Evolutionary conservation across 345 rosid species (phyloP).

Genomic region (Gossypium herbaceum): DNA sequence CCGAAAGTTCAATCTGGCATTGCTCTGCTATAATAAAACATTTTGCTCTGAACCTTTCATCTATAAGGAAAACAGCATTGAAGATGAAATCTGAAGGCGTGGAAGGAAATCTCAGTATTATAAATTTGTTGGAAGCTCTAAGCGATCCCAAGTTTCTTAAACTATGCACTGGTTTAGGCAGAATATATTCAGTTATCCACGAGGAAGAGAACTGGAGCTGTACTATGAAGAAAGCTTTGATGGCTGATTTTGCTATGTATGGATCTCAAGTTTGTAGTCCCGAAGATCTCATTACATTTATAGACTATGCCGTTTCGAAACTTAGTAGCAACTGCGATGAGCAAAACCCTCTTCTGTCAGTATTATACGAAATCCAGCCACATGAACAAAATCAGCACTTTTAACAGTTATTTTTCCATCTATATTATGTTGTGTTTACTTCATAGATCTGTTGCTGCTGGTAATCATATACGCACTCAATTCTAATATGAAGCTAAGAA

Average conservation of each 20-base stretch:
- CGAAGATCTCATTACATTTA: constrained; percentile 51
- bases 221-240: constrained; percentile 26
- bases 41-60: constrained; percentile 46
- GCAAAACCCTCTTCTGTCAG: constrained; percentile 18
- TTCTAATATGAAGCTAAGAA: not conserved
- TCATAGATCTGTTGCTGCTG: no score
- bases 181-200: constrained; percentile 43
- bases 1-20: constrained; percentile 22
- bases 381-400: not conserved
- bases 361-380: constrained; percentile 7
- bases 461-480: not conserved
- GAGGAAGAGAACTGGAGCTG: constrained; percentile 26
- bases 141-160: constrained; percentile 50
- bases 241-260: constrained; percentile 25
- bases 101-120: constrained; percentile 29
- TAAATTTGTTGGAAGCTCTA: constrained; percentile 39
- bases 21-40: constrained; percentile 37
- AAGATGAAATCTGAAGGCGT: constrained; percentile 47
- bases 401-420: no score
- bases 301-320: constrained; percentile 32
- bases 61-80: constrained; percentile 36
- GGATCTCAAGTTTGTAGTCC: constrained; percentile 38
- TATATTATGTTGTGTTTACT: not conserved
- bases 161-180: constrained; percentile 40
- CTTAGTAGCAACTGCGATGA: constrained; percentile 17